A percentile compares a stretch with the other conserved stretches of the same genome.
phyloP scores from a whole-genome alignment of 768 basidiomycete genomes.

The Galerina sulciceps region DNA sequence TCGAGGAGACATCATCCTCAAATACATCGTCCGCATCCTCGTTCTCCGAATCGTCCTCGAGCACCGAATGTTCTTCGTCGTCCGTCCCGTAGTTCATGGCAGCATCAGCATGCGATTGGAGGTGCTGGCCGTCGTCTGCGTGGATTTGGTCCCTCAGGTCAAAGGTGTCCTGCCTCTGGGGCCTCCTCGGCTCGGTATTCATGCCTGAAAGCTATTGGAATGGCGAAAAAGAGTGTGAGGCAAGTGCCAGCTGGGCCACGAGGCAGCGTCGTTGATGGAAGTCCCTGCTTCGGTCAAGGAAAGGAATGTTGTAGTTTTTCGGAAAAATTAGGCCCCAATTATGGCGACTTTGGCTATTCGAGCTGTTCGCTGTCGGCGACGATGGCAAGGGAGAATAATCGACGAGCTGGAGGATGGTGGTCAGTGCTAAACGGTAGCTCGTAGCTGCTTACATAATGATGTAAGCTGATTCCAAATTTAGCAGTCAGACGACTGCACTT shows the following conservation, averaged over 20 bases:
- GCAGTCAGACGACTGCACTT: too few species aligned
- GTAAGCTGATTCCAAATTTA: too few species aligned
- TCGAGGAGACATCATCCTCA: slow-evolving; percentile 83
- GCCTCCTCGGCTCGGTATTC: slow-evolving; percentile 30
- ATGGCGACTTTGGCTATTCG: too few species aligned
- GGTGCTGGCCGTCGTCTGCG: slow-evolving; percentile 44
- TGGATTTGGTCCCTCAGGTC: slow-evolving; percentile 73
- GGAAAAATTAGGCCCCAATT: too few species aligned
- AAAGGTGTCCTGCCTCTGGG: slow-evolving; percentile 60
- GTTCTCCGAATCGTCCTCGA: slow-evolving; percentile 83
- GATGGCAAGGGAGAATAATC: too few species aligned
- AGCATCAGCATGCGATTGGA: slow-evolving; percentile 50
- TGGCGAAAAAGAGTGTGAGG: slow-evolving; percentile 13
- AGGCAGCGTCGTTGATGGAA: slow-evolving; percentile 3
- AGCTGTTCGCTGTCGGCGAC: too few species aligned
- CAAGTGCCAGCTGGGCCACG: slow-evolving; percentile 8
- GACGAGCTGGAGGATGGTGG: too few species aligned
- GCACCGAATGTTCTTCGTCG: slow-evolving; percentile 72
- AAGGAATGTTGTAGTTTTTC: neutral
- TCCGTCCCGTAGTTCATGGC: slow-evolving; percentile 46
- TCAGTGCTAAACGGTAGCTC: too few species aligned
- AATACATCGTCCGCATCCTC: slow-evolving; percentile 76
- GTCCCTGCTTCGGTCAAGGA: slow-evolving; percentile 16
- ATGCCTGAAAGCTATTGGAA: slow-evolving; percentile 16
- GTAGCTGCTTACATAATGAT: too few species aligned